These are phyloP conservation scores for Quercus robur DNA, from an alignment of 306 rosid genomes.

Conservation along the genomic window DNA sequence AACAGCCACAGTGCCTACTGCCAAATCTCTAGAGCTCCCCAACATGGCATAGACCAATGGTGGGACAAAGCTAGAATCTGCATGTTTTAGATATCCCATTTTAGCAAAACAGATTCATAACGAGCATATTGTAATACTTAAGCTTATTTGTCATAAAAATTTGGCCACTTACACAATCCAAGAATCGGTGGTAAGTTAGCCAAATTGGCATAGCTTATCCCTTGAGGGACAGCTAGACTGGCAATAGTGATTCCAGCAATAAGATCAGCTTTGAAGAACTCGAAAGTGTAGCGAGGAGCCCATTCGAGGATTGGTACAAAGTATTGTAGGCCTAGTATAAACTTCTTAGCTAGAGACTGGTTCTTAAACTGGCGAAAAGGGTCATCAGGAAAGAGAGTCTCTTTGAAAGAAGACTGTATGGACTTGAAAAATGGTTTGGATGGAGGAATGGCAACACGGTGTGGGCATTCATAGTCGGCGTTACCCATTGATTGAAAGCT, in stretches of 20 bases:
- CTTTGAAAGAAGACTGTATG: conserved; percentile 48
- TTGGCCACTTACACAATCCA: conserved; percentile 65
- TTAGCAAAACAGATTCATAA: not conserved
- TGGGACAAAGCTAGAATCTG: conserved; percentile 65
- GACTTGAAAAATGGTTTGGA: conserved; percentile 60
- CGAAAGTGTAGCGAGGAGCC: conserved; percentile 62
- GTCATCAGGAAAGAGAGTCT: conserved; percentile 88
- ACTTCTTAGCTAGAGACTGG: conserved; percentile 34
- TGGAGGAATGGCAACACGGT: conserved; percentile 61
- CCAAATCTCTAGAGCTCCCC: conserved; percentile 57
- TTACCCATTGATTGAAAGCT: conserved; percentile 46
- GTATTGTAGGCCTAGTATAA: conserved; percentile 59
- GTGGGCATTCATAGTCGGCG: conserved; percentile 32
- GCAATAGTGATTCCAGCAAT: conserved; percentile 94
- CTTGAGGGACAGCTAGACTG: conserved; percentile 95
- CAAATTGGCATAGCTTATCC: conserved; percentile 93
- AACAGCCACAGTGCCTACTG: conserved; percentile 57
- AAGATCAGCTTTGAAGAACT: conserved; percentile 68
- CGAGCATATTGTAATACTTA: not conserved
- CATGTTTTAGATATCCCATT: not conserved
- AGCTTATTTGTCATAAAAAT: not conserved
- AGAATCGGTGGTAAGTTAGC: conserved; percentile 94
- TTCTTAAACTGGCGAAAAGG: conserved; percentile 74
- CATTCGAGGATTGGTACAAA: conserved; percentile 77
- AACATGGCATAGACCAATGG: conserved; percentile 56